Percentiles rank a stretch among this genome's conserved stretches.
Conservation (phyloP, 192 early-diverging fungal species). For the Jimgerdemannia flammicorona region DNA sequence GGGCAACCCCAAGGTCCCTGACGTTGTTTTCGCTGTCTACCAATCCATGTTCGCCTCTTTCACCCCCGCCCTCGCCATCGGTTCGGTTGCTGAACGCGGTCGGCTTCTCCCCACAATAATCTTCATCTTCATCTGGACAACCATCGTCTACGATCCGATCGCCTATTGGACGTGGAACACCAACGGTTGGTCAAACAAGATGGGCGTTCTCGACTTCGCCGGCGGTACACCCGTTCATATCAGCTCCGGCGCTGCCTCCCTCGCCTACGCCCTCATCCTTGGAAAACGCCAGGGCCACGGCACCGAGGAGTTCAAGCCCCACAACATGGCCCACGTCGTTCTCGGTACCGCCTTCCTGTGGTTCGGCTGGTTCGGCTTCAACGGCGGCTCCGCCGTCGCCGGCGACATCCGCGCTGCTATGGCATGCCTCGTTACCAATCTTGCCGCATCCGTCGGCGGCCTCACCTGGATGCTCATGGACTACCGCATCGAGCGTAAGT, state of each 20-base stretch:
- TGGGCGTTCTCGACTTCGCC: constrained; percentile 84
- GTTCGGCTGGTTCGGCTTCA: background rate
- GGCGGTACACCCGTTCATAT: constrained; percentile 87
- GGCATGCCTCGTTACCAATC: constrained; percentile 49
- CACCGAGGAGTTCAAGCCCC: constrained; percentile 62
- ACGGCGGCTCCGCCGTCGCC: constrained; percentile 62
- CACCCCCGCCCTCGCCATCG: constrained; percentile 68
- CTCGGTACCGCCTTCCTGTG: constrained; percentile 70
- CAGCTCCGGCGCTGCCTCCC: constrained; percentile 70
- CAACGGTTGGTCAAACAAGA: constrained; percentile 72
- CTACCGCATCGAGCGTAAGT: constrained; percentile 65
- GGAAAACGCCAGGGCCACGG: constrained; percentile 75
- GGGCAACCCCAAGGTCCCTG: constrained; percentile 26
- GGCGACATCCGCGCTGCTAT: constrained; percentile 72
- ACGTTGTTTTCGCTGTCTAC: constrained; percentile 60
- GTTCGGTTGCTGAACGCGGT: constrained; percentile 62
- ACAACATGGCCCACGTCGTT: constrained; percentile 80
- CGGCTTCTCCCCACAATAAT: constrained; percentile 28
- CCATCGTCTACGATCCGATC: constrained; percentile 66
- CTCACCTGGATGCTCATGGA: constrained; percentile 75
- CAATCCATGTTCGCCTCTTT: constrained; percentile 82
- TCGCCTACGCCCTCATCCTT: constrained; percentile 79
- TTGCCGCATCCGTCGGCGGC: constrained; percentile 66
- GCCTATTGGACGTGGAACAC: constrained; percentile 82
- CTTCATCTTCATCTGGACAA: constrained; percentile 67